Percentiles rank a stretch among this genome's conserved stretches.
Conservation (phyloP, 495 filamentous ascomycete genomes). For the Staphylotrichum tortipilum region DNA sequence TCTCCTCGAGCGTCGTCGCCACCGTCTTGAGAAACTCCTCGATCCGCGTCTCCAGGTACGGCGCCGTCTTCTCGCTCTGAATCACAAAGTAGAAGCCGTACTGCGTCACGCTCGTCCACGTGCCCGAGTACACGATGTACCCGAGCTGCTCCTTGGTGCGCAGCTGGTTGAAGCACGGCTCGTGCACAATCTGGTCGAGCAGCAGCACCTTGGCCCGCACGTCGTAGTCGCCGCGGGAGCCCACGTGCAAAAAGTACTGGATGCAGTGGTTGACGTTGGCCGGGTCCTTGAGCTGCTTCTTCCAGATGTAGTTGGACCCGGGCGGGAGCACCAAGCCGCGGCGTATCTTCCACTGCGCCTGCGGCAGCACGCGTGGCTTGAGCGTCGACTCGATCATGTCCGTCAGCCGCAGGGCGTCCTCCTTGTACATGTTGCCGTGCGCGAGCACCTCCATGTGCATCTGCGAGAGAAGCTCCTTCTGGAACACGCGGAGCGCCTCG, state of each 20-base stretch:
- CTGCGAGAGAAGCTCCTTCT: conserved; percentile 71
- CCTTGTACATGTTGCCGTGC: conserved; percentile 92
- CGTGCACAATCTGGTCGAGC: conserved; percentile 83
- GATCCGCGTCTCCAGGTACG: conserved; percentile 79
- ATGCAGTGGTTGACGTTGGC: conserved; percentile 97
- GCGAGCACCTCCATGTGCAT: conserved; percentile 79
- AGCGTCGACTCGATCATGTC: conserved; percentile 72
- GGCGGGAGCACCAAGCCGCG: conserved; percentile 70
- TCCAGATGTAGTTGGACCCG: conserved; percentile 75
- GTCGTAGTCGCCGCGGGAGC: conserved; percentile 55
- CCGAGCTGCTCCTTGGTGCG: conserved; percentile 96
- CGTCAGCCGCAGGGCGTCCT: conserved; percentile 82
- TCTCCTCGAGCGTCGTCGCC: conserved; percentile 55
- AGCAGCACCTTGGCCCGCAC: conserved; percentile 71
- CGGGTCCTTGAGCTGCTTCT: conserved; percentile 70
- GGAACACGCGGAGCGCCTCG: conserved; percentile 67
- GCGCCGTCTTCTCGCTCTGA: conserved; percentile 78
- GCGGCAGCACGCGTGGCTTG: conserved; percentile 65
- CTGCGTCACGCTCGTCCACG: conserved; percentile 57
- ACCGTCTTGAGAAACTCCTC: conserved; percentile 70
- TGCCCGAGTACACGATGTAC: conserved; percentile 86
- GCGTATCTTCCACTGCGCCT: conserved; percentile 69
- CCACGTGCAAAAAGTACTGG: conserved; percentile 79
- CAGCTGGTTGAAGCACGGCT: conserved; percentile 88
- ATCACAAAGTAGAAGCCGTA: conserved; percentile 86